Conservation (phyloP, 2,329 filamentous ascomycete species). For the Berkeleyomyces rouxiae region DNA sequence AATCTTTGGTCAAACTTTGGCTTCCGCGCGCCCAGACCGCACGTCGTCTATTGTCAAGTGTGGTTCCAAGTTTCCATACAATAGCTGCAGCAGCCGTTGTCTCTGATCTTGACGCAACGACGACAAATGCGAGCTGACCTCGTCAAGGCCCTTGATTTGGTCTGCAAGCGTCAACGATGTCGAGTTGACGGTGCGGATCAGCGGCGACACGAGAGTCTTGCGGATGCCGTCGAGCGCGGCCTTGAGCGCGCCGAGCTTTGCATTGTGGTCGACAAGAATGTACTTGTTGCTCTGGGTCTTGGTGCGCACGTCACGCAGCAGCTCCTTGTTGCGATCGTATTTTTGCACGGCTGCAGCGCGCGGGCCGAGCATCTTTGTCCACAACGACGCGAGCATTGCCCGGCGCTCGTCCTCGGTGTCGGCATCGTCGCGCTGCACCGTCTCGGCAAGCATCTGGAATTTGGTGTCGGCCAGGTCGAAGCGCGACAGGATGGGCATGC, state of each 20-base stretch:
- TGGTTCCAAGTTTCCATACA: slow-evolving; percentile 40
- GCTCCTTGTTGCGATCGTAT: slow-evolving; percentile 74
- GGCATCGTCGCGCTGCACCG: slow-evolving; percentile 67
- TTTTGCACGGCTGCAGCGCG: slow-evolving; percentile 64
- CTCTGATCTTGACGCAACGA: slow-evolving; percentile 65
- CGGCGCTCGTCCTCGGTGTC: slow-evolving; percentile 65
- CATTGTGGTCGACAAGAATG: slow-evolving; percentile 72
- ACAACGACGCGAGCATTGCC: slow-evolving; percentile 68
- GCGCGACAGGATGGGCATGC: slow-evolving; percentile 65
- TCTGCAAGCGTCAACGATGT: slow-evolving; percentile 52
- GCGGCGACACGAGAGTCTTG: slow-evolving; percentile 66
- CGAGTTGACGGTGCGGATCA: slow-evolving; percentile 52
- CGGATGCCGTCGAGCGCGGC: slow-evolving; percentile 73
- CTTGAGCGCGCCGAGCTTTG: slow-evolving; percentile 67
- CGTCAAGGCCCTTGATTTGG: slow-evolving; percentile 68
- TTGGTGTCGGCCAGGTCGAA: slow-evolving; percentile 85
- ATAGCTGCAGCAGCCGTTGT: slow-evolving; percentile 62
- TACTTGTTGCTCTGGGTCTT: slow-evolving; percentile 79
- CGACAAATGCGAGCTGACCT: slow-evolving; percentile 63
- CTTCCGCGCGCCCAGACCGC: neutral
- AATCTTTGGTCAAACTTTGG: neutral
- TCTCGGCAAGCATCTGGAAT: slow-evolving; percentile 74
- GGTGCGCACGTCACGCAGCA: slow-evolving; percentile 62
- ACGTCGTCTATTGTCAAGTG: slow-evolving; percentile 21
- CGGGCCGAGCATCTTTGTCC: slow-evolving; percentile 69